Evolutionary conservation across 371 early-diverging fungal species (phyloP), one percentile per base, ranked within the genome.

Genomic region (Lichtheimia hyalospora): DNA sequence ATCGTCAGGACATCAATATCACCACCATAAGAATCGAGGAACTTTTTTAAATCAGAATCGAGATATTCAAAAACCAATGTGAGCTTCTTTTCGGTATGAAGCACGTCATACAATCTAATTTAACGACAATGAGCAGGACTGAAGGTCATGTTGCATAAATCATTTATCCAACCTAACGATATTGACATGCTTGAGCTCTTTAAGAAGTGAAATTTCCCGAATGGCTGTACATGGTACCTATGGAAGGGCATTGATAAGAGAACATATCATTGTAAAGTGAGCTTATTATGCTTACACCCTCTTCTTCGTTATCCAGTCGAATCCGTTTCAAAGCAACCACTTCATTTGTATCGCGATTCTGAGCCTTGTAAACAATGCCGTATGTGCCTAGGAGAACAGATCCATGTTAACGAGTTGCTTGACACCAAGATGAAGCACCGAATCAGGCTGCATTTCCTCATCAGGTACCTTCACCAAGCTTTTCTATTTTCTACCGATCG

Each of bases 321-420:
- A 99, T 93, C 56, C 97, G 91, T 79, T 99, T 99, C 54, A 99
- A 77, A 1, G 99, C 99, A 7, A 99, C 98, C 4, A 99, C 90
- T 70, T 92, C 93, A 63, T 89, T 90, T 10, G 96, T 94, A 43
- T 90, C 92, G 62, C 91, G 81, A 74, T 97, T 94, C 70, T 92
- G 93, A 15, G 98, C 97, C 74, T 97, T 97, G 81, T 96, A 98
- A 0, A 98, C 99, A 52, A 97, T 92, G 54, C 99, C 99, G 62
- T 96, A 96, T 3, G 96, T 93, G 63, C 96, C 92, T 90, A 70
- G 27, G 27, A 34, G 6, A 34, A 34, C 34, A 34, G 34, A n/a
- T 16, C n/a, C n/a, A 16, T 46, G 46, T 46, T 21, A 46, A 14
- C 46, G 34, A 8, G 34, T 8, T 34, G 34, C 34, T 34, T 34